Base-by-base conservation (phyloP, 2,329 filamentous ascomycete genomes). In the Moelleriella libera region DNA sequence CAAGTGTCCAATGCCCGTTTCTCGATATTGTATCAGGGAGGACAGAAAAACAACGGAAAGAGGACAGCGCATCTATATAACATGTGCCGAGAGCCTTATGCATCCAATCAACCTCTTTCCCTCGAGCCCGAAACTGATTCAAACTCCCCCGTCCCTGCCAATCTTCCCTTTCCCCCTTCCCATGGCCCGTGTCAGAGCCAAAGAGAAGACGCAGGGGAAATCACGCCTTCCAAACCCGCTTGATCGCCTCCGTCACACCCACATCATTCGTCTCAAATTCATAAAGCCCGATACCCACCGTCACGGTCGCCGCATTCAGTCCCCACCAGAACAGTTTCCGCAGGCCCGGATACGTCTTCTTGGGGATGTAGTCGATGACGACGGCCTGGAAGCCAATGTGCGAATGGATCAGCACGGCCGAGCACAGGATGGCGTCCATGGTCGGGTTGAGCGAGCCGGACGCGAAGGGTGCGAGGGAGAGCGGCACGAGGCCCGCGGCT, bases 261-360 rank as follows among this genome's bases (percentile, higher is more conserved):
- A 98, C 88, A 57, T 98, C 92, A 62, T 96, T 97, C 32, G 92
- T 98, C 81, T 98, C 92, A 60, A 97, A 97, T 68, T 97, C 90
- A 70, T 98, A 98, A 60, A 97, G 75, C 49, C 89, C 89, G 54
- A 95, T 75, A 45, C 85, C 88, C 52, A 89, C 86, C 46, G 87
- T 71, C 49, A 90, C 72, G 9, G 94, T 96, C 50, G 78, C 82
- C 43, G 74, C 68, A 60, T 89, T 88, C 53, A 97, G 78, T 39
- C 74, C 71, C 88, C 88, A 97, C 65, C 76, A 78, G 63, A 82
- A 74, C n/a, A 71, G 47, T 61, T 78, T 81, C 63, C 79, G 78
- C 51, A 78, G 67, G 54, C 75, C 78, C 45, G 88, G 86, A 55
- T 85, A 75, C 58, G 80, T 75, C 62, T 75, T 75, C 54, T 66